Evolutionary conservation across 176 grass and related monocot genomes (phyloP).

Genomic region (Musa schizocarpa): DNA sequence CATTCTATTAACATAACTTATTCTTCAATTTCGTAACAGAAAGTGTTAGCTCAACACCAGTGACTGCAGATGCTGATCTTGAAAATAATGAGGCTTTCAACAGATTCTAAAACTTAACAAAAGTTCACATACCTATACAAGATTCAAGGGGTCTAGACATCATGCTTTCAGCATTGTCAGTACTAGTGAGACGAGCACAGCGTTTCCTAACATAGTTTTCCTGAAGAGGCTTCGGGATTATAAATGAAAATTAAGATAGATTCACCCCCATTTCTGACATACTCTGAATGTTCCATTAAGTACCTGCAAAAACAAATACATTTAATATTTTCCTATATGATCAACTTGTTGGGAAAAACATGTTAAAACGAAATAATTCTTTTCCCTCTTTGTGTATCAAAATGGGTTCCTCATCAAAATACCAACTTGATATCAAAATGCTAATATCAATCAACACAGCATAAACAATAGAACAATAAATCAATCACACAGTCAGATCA

Average conservation of each 20-base stretch:
- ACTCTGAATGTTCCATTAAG: conserved; percentile 31
- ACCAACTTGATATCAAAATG: too few relatives aligned
- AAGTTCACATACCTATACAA: conserved; percentile 31
- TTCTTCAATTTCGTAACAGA: too few relatives aligned
- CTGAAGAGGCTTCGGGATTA: conserved; percentile 31
- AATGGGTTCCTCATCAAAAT: too few relatives aligned
- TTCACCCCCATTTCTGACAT: conserved; percentile 27
- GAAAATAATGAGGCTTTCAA: background rate
- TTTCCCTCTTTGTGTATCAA: too few relatives aligned
- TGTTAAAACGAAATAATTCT: too few relatives aligned
- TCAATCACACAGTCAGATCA: too few relatives aligned
- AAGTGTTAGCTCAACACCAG: too few relatives aligned
- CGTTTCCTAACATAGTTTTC: conserved; percentile 22
- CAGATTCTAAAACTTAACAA: background rate
- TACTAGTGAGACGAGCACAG: conserved; percentile 7
- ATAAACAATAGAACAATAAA: too few relatives aligned
- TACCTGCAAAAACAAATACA: conserved; percentile 30
- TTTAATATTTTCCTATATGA: too few relatives aligned
- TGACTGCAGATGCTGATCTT: background rate
- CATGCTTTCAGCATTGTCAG: background rate
- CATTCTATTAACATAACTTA: too few relatives aligned
- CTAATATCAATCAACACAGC: too few relatives aligned
- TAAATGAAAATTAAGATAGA: conserved; percentile 42
- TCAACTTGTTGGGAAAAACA: too few relatives aligned
- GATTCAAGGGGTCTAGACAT: conserved; percentile 21